phyloP scores from a whole-genome alignment of 257 asterid species.

The Scutellaria baicalensis region DNA sequence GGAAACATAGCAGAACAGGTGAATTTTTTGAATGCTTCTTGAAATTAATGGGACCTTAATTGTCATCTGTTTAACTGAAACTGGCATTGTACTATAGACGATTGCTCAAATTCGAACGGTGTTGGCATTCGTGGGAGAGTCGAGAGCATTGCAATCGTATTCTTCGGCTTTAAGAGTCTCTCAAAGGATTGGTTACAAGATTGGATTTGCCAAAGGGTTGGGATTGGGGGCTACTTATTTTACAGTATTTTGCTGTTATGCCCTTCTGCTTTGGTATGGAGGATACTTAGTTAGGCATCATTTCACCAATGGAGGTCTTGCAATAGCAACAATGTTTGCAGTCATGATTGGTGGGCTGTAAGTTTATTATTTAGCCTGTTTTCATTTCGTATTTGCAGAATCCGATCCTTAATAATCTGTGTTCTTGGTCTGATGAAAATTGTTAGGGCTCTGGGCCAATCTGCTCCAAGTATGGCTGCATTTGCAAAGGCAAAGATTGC shows the following conservation, averaged over 20 bases:
- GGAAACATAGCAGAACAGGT: conserved; percentile 95
- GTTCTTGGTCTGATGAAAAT: background rate
- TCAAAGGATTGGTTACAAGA: conserved; percentile 74
- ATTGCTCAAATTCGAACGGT: conserved; percentile 83
- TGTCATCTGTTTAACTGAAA: background rate
- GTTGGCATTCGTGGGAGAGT: conserved; percentile 75
- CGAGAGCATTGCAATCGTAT: conserved; percentile 70
- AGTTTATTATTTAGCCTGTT: conserved; percentile 18
- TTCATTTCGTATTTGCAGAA: no score
- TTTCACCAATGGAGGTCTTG: conserved; percentile 86
- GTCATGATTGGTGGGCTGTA: conserved; percentile 98
- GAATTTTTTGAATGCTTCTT: background rate
- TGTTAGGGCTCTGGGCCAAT: conserved; percentile 75
- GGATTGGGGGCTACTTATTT: conserved; percentile 87
- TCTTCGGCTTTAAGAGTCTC: conserved; percentile 62
- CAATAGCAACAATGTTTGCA: conserved; percentile 90
- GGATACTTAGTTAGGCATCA: conserved; percentile 90
- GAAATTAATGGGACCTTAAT: background rate
- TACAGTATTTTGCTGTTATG: conserved; percentile 81
- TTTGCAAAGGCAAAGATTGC: conserved; percentile 90
- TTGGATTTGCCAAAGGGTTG: conserved; percentile 74
- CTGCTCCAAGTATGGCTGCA: conserved; percentile 91
- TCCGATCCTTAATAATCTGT: no score
- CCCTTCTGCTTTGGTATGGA: conserved; percentile 91
- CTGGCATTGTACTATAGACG: conserved; percentile 36